These are phyloP conservation scores for Penicillium canescens DNA, from an alignment of 495 filamentous ascomycete species.

Conservation along the genomic window DNA sequence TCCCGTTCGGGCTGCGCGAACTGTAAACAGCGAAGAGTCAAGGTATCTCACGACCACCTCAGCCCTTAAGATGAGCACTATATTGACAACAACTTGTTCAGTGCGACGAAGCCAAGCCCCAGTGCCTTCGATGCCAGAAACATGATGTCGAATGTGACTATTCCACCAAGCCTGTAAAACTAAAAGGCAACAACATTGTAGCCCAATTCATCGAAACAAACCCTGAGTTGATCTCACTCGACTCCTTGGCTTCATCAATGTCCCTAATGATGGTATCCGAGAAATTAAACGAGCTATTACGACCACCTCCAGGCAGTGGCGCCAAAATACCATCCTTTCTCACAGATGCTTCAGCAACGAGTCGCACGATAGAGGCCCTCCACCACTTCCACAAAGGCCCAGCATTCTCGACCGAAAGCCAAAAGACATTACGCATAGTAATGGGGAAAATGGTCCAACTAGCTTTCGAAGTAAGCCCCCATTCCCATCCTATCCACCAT, in stretches of 20 bases:
- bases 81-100: conserved; percentile 11
- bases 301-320: conserved; percentile 2
- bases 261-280: conserved; percentile 25
- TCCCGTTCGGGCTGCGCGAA: conserved; percentile 47
- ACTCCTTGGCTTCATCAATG: conserved; percentile 24
- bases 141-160: conserved; percentile 44
- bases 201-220: conserved; percentile 14
- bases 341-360: neutral
- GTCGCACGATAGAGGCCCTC: conserved; percentile 21
- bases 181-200: conserved; percentile 15
- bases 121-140: conserved; percentile 43
- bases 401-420: conserved; percentile 26
- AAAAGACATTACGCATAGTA: conserved; percentile 23
- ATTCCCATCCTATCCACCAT: neutral
- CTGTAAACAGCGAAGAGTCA: conserved; percentile 50
- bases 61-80: neutral
- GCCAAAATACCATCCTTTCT: neutral
- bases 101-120: conserved; percentile 51
- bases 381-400: conserved; percentile 36
- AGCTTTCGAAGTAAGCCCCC: conserved; percentile 37
- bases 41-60: conserved; percentile 30
- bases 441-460: conserved; percentile 34
- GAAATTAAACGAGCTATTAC: conserved; percentile 27
- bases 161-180: conserved; percentile 7
- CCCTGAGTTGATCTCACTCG: conserved; percentile 13